phyloP scores from a whole-genome alignment of 805 yeast species.

The Sporopachydermia quercuum region DNA sequence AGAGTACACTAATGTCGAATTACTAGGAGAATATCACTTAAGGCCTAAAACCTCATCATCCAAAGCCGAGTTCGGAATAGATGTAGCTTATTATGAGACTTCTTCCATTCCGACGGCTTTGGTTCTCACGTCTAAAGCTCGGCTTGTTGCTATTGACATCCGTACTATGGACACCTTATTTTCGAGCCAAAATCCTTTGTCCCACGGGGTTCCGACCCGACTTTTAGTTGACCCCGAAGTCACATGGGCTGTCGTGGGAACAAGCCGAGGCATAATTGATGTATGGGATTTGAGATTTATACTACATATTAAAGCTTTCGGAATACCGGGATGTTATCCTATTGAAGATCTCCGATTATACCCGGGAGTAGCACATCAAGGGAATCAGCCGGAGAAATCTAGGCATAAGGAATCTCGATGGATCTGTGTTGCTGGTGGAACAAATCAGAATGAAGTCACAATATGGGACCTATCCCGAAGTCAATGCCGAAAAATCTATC shows the following conservation, averaged over 20 bases:
- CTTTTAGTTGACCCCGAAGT: slow-evolving; percentile 38
- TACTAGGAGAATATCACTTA: slow-evolving; percentile 17
- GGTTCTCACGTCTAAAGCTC: slow-evolving; percentile 37
- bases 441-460: slow-evolving; percentile 39
- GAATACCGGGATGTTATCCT: slow-evolving; percentile 33
- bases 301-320: slow-evolving; percentile 45
- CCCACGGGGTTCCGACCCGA: slow-evolving; percentile 52
- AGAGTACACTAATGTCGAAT: slow-evolving; percentile 10
- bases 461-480: slow-evolving; percentile 64
- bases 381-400: not conserved
- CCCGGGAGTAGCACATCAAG: slow-evolving; percentile 17
- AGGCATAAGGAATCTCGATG: slow-evolving; percentile 23
- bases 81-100: slow-evolving; percentile 26
- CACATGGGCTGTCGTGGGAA: slow-evolving; percentile 63
- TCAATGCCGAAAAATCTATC: slow-evolving; percentile 35
- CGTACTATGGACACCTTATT: slow-evolving; percentile 32
- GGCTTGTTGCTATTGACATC: slow-evolving; percentile 40
- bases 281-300: slow-evolving; percentile 74
- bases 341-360: slow-evolving; percentile 32
- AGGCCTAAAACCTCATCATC: too few relatives aligned
- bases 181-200: slow-evolving; percentile 35
- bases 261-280: slow-evolving; percentile 55
- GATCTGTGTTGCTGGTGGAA: slow-evolving; percentile 55
- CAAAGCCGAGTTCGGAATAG: slow-evolving; percentile 29
- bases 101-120: slow-evolving; percentile 29